These are phyloP conservation scores for Antrodiella citrinella DNA, from an alignment of 768 basidiomycete species.

Conservation along the genomic window DNA sequence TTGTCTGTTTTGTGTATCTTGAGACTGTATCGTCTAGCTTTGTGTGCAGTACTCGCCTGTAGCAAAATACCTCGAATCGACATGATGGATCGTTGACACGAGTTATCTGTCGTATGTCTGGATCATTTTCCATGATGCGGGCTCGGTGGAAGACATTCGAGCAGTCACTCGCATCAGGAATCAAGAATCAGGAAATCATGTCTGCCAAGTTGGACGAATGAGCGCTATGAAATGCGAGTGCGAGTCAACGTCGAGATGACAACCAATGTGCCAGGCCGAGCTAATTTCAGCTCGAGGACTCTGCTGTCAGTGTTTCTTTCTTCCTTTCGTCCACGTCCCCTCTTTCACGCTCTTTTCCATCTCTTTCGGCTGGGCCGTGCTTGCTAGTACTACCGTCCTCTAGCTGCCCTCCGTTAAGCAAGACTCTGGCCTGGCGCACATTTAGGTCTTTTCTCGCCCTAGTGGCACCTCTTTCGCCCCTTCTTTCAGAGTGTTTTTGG, in stretches of 20 bases:
- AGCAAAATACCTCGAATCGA: too few relatives aligned
- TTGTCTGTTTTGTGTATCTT: too few relatives aligned
- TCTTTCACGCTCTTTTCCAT: constrained; percentile 7
- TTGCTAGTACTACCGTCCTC: constrained; percentile 12
- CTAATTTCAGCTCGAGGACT: constrained; percentile 16
- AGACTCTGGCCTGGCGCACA: constrained; percentile 19
- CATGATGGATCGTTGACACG: too few relatives aligned
- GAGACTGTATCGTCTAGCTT: not conserved
- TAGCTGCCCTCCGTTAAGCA: constrained; percentile 2
- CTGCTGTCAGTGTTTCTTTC: constrained; percentile 15
- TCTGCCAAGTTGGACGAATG: too few relatives aligned
- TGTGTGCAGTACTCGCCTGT: too few relatives aligned
- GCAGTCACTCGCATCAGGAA: too few relatives aligned
- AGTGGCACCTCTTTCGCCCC: constrained; percentile 30
- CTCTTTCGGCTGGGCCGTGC: constrained; percentile 27
- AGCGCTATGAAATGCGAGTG: too few relatives aligned
- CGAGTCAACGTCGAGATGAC: not conserved
- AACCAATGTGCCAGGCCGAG: not conserved
- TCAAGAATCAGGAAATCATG: too few relatives aligned
- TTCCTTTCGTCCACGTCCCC: constrained; percentile 7
- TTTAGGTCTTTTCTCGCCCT: constrained; percentile 27
- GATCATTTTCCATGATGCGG: too few relatives aligned
- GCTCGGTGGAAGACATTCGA: too few relatives aligned
- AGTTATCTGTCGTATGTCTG: too few relatives aligned
- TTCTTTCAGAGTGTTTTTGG: not conserved